These are phyloP conservation scores for Sporothrix luriei DNA, from an alignment of 2,329 filamentous ascomycete genomes.

Conservation along the genomic window DNA sequence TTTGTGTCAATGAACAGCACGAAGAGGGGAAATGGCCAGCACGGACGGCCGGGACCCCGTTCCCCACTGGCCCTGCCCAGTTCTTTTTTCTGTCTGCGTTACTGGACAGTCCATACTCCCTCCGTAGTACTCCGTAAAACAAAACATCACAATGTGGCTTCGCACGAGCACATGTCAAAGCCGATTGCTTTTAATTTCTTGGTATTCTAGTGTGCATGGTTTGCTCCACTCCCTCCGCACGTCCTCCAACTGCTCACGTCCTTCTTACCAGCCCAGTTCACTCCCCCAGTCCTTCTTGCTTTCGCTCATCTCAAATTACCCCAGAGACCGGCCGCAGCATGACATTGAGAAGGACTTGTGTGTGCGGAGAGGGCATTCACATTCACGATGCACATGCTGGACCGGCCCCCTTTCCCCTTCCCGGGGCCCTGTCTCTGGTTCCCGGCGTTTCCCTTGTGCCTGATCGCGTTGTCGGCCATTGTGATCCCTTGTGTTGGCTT, in stretches of 20 bases:
- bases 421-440: neutral
- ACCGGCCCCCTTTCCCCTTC: neutral
- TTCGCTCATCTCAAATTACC: neutral
- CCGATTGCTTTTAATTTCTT: neutral
- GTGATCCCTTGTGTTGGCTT: neutral
- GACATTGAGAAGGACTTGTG: neutral
- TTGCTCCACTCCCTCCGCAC: slow-evolving; percentile 10
- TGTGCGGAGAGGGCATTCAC: neutral
- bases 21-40: slow-evolving; percentile 5
- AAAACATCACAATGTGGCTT: too few species aligned
- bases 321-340: neutral
- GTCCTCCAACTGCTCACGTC: neutral
- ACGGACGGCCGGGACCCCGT: too few species aligned
- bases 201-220: neutral
- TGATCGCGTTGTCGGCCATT: neutral
- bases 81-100: neutral
- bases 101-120: too few species aligned
- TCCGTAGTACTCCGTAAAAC: too few species aligned
- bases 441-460: neutral
- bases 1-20: neutral
- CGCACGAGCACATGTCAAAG: slow-evolving; percentile 26
- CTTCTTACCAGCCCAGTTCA: neutral
- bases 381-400: neutral
- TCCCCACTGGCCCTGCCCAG: neutral
- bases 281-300: slow-evolving; percentile 3